Evolutionary conservation across 257 asterid species (phyloP).

Genomic region (Vinca minor): DNA sequence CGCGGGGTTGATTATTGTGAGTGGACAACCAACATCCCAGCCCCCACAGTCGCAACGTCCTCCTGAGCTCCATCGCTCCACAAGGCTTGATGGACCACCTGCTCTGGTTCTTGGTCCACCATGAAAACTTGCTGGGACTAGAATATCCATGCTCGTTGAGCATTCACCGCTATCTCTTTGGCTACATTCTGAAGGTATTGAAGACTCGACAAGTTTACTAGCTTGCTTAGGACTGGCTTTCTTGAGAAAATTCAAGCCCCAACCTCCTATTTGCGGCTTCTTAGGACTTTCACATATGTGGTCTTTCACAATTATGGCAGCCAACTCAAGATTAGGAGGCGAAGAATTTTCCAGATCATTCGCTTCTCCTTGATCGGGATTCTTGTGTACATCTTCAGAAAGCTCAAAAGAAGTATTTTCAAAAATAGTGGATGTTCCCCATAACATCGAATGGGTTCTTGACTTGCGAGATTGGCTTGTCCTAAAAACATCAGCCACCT

Average conservation of each 20-base stretch:
- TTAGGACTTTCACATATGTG: conserved; percentile 26
- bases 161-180: conserved; percentile 35
- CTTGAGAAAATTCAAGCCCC: conserved; percentile 90
- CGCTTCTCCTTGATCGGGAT: conserved; percentile 16
- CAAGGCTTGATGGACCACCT: conserved; percentile 68
- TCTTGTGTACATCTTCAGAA: conserved; percentile 24
- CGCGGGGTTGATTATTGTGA: conserved; percentile 43
- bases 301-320: conserved; percentile 60
- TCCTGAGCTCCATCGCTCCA: conserved; percentile 69
- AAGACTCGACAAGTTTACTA: conserved; percentile 12
- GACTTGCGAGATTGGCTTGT: conserved; percentile 36
- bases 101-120: conserved; percentile 64
- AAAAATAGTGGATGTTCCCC: conserved; percentile 32
- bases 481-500: conserved; percentile 42
- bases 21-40: conserved; percentile 88
- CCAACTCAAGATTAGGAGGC: conserved; percentile 61
- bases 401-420: conserved; percentile 43
- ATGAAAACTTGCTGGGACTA: conserved; percentile 75
- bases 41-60: conserved; percentile 95
- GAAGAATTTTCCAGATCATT: conserved; percentile 16
- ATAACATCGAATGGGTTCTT: conserved; percentile 32
- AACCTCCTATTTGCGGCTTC: conserved; percentile 55
- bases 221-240: conserved; percentile 19
- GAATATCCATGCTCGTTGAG: conserved; percentile 53
- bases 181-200: conserved; percentile 23